These are phyloP conservation scores for Agarophyton chilense DNA, from an alignment of 23 red algal genomes.

Conservation along the genomic window DNA sequence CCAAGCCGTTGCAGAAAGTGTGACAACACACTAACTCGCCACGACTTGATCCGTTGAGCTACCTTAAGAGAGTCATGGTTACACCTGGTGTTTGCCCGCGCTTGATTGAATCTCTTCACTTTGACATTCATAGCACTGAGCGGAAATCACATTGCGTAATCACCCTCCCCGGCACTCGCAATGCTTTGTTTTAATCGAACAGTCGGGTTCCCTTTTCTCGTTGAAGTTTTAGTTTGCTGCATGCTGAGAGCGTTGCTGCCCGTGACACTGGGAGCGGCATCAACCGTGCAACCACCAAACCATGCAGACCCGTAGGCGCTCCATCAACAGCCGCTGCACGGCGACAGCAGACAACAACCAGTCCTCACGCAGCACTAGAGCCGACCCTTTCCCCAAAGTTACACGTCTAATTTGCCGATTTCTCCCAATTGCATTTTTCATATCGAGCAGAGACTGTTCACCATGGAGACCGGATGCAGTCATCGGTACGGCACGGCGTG, in stretches of 20 bases:
- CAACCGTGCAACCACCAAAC: background rate
- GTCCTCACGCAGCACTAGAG: slow-evolving; percentile 22
- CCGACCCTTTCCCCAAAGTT: slow-evolving; percentile 8
- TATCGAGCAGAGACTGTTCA: slow-evolving; percentile 16
- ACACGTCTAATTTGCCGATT: slow-evolving; percentile 4
- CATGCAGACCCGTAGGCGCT: background rate
- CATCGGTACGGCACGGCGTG: slow-evolving; percentile 81
- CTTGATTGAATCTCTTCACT: slow-evolving; percentile 40
- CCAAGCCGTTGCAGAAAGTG: too few species aligned
- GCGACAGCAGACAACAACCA: slow-evolving; percentile 16
- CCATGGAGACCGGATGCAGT: slow-evolving; percentile 76
- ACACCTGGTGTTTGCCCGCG: slow-evolving; percentile 21
- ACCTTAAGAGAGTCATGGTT: slow-evolving; percentile 40
- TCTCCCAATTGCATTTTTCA: background rate
- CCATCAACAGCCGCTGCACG: background rate
- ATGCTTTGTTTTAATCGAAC: slow-evolving; percentile 39
- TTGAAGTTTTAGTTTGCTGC: slow-evolving; percentile 38
- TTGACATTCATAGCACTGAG: slow-evolving; percentile 29
- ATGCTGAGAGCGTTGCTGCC: slow-evolving; percentile 24
- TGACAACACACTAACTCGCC: too few species aligned
- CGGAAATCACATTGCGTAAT: slow-evolving; percentile 42
- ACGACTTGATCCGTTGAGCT: background rate
- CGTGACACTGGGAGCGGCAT: background rate
- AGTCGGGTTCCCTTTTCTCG: slow-evolving; percentile 22
- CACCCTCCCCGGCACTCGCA: slow-evolving; percentile 30